Evolutionary conservation across 78 protist species (phyloP), one percentile per base, ranked within the genome.

Genomic region (Monosiga brevicollis): DNA sequence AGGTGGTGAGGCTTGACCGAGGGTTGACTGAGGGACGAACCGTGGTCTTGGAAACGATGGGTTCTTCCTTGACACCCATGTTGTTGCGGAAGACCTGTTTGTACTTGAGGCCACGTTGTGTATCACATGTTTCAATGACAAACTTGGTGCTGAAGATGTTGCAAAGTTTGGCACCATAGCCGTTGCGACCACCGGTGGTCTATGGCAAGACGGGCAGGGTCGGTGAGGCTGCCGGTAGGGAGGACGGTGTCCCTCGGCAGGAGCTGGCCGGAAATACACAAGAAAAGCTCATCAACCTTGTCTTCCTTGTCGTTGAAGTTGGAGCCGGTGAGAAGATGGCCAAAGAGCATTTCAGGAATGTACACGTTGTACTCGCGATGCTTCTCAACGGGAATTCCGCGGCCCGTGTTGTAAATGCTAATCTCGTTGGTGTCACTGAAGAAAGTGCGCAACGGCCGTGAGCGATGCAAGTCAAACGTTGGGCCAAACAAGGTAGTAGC

Each of bases 91-190:
- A 94, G 36, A 35, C 70, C 81, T 92, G 95, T 35, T 36, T 42
- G 82, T 62, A 94, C 42, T 83, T 42, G 37, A 76, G 70, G 15
- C 75, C 36, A 34, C 38, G 83, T 49, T 62, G 70, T n/a, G 78
- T 23, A 42, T 91, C 90, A n/a, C 83, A 79, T 62, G 95, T 91
- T 73, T 95, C 97, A 15, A 95, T 87, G 0, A 38, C 38, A 35
- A 95, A 95, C 81, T 89, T 76, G 10, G 37, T 79, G 36, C 85
- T 90, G 91, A 94, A 98, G 38, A 97, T 97, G 88, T 98, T 98
- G 83, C 98, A 84, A 36, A 98, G 95, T 87, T 98, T 98, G 36
- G 99, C 99, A 34, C 99, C 99, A 73, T 87, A 94, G 23, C 99
- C 98, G 88, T 97, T 96, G 20, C 98, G 89, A 0, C 98, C 98